Percentiles rank a stretch among this genome's conserved stretches.
phyloP scores from a whole-genome alignment of 495 filamentous ascomycete species.

The Evernia prunastri region DNA sequence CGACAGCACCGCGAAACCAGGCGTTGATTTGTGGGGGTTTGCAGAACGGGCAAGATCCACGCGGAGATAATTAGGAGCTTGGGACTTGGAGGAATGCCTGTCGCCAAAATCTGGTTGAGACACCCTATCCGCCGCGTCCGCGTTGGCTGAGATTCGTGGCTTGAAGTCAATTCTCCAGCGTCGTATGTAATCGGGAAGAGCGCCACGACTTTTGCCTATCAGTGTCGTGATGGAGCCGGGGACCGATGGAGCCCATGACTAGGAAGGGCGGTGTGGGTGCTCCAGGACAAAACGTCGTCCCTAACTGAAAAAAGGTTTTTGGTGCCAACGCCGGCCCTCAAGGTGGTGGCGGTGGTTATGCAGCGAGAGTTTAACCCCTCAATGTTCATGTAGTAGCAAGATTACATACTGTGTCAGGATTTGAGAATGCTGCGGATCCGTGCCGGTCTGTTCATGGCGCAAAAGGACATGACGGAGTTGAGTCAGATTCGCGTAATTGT shows the following conservation, averaged over 20 bases:
- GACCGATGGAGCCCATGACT: no score
- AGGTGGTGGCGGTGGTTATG: not conserved
- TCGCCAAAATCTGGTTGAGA: not conserved
- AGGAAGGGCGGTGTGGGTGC: no score
- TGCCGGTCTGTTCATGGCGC: not conserved
- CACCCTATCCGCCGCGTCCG: not conserved
- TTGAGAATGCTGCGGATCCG: not conserved
- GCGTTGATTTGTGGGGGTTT: not conserved
- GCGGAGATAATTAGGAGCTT: no score
- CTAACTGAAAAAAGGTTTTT: no score
- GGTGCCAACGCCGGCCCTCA: not conserved
- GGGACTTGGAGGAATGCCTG: not conserved
- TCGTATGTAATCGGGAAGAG: not conserved
- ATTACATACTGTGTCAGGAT: no score
- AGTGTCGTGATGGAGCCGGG: no score
- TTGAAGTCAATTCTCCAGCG: not conserved
- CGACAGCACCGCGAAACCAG: no score
- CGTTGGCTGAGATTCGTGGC: not conserved
- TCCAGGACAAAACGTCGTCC: no score
- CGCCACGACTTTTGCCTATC: no score
- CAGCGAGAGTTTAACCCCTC: not conserved
- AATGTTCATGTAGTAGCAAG: no score
- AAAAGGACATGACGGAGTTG: not conserved
- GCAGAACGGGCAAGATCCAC: not conserved
- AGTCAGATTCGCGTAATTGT: not conserved